These are phyloP conservation scores for Leccinum variabile DNA, from an alignment of 1,284 basidiomycete genomes.

Conservation along the genomic window DNA sequence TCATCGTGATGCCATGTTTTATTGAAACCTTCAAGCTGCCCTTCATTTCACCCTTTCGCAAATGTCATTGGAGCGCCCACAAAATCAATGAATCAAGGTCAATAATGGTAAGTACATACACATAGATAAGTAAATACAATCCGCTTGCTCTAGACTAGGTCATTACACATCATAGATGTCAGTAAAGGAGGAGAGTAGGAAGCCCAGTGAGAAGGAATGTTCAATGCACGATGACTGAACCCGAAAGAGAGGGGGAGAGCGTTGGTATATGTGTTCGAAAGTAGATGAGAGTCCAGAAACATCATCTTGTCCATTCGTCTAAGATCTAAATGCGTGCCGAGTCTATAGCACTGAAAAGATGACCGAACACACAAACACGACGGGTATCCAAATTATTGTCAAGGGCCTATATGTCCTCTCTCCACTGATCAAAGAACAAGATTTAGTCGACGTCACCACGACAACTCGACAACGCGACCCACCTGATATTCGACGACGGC, in stretches of 20 bases:
- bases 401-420: slow-evolving; percentile 11
- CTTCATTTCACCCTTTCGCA: not conserved
- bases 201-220: not conserved
- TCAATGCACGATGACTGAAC: not conserved
- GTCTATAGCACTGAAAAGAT: slow-evolving; percentile 18
- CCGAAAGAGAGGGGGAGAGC: not conserved
- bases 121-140: not conserved
- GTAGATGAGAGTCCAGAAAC: not conserved
- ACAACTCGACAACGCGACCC: slow-evolving; percentile 1
- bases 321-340: not conserved
- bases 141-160: not conserved
- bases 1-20: not conserved
- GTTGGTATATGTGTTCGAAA: not conserved
- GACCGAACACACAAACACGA: slow-evolving; percentile 16
- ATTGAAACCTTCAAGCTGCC: not conserved
- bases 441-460: slow-evolving; percentile 8
- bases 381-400: slow-evolving; percentile 15
- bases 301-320: not conserved
- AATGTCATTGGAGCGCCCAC: not conserved
- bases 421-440: slow-evolving; percentile 18
- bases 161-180: slow-evolving; percentile 10
- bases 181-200: not conserved
- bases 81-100: not conserved
- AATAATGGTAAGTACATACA: not conserved
- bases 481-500: slow-evolving; percentile 36